Evolutionary conservation across 176 grass and related monocot genomes (phyloP).

Genomic region (Zea mays): DNA sequence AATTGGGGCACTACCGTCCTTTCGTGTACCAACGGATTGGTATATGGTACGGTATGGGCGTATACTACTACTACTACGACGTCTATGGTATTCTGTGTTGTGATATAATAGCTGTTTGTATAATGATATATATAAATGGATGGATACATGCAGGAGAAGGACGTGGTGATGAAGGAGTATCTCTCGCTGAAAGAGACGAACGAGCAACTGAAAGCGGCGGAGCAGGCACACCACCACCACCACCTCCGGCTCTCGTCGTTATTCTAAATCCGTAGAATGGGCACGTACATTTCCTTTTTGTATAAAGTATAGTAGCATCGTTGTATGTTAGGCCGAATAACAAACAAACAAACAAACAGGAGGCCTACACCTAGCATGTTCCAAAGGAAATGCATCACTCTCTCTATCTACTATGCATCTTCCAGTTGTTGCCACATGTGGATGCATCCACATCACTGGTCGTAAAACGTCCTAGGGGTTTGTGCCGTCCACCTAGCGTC

Average conservation of each 20-base stretch:
- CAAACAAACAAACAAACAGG: not conserved
- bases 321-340: not conserved
- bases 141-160: constrained; percentile 48
- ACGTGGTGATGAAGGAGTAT: constrained; percentile 50
- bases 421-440: constrained; percentile 32
- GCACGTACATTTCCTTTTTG: not conserved
- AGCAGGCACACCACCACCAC: constrained; percentile 17
- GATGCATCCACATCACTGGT: constrained; percentile 24
- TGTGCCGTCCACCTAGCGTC: not conserved
- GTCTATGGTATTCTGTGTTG: not conserved
- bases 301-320: not conserved
- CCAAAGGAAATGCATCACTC: not conserved
- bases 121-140: too few species aligned
- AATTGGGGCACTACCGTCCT: not conserved
- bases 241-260: constrained; percentile 32
- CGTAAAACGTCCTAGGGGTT: not conserved
- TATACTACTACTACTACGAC: too few species aligned
- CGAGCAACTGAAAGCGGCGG: constrained; percentile 43
- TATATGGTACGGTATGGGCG: not conserved
- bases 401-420: too few species aligned
- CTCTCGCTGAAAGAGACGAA: constrained; percentile 64
- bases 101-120: too few species aligned
- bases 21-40: not conserved
- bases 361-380: constrained; percentile 25
- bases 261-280: not conserved